Conservation (phyloP, 2,329 filamentous ascomycete species). For the Aspergillus calidoustus region DNA sequence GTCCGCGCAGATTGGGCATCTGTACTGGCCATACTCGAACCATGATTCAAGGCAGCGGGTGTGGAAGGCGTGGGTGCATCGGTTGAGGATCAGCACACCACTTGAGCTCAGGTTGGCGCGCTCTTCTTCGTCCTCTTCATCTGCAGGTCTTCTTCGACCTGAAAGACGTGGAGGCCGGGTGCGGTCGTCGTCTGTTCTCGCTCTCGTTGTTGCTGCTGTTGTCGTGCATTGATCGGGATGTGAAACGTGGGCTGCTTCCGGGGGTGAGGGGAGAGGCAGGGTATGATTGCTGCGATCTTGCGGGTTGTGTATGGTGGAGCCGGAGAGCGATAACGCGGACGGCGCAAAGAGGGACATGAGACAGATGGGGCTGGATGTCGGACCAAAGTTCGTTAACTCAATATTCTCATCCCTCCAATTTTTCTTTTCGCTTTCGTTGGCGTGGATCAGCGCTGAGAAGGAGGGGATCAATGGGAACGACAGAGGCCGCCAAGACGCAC, state of each 20-base stretch:
- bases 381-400: slow-evolving; percentile 1
- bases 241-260: slow-evolving; percentile 5
- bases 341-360: slow-evolving; percentile 31
- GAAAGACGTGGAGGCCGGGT: background rate
- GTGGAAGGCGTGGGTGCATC: slow-evolving; percentile 38
- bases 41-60: slow-evolving; percentile 34
- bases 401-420: slow-evolving; percentile 7
- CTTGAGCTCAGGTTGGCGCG: background rate
- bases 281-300: slow-evolving; percentile 8
- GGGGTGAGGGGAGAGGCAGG: background rate
- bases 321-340: slow-evolving; percentile 9
- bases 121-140: background rate
- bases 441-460: slow-evolving; percentile 19
- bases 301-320: slow-evolving; percentile 13
- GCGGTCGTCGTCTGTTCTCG: background rate
- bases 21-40: slow-evolving; percentile 35
- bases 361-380: slow-evolving; percentile 32
- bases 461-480: slow-evolving; percentile 2
- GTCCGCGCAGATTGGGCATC: slow-evolving; percentile 37
- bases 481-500: slow-evolving; percentile 20
- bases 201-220: background rate
- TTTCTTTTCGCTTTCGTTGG: background rate
- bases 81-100: slow-evolving; percentile 29
- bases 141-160: background rate
- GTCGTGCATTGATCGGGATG: background rate